These are phyloP conservation scores for Flammula alnicola DNA, from an alignment of 1,284 basidiomycete species.

Conservation along the genomic window DNA sequence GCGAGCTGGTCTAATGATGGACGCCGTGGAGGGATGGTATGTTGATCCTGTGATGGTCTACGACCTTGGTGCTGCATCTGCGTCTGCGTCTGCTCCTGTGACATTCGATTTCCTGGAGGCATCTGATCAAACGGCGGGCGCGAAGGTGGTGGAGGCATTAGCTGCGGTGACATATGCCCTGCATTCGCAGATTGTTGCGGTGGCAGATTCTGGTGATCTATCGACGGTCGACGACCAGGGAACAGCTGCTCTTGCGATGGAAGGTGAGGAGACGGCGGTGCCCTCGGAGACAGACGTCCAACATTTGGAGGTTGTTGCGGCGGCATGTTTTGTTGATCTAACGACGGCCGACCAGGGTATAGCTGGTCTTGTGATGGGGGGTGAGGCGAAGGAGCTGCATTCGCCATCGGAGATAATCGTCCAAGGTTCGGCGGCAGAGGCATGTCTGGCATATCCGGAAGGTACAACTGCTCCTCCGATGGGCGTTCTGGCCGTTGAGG, in stretches of 20 bases:
- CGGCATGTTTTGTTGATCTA: slow-evolving; percentile 18
- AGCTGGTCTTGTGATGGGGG: slow-evolving; percentile 19
- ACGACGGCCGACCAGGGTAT: slow-evolving; percentile 15
- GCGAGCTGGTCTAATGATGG: slow-evolving; percentile 4
- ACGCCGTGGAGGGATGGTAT: background rate
- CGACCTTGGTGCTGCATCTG: slow-evolving; percentile 12
- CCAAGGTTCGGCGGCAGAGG: slow-evolving; percentile 31
- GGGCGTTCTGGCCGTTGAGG: slow-evolving; percentile 41
- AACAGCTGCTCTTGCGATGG: slow-evolving; percentile 25
- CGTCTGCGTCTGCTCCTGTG: background rate
- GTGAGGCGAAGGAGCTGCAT: slow-evolving; percentile 16
- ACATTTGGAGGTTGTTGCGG: slow-evolving; percentile 7
- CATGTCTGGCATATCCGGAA: slow-evolving; percentile 39
- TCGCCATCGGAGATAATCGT: slow-evolving; percentile 30
- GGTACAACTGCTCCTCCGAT: slow-evolving; percentile 42
- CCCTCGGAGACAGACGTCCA: slow-evolving; percentile 20
- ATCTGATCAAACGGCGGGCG: slow-evolving; percentile 6
- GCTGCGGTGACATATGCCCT: slow-evolving; percentile 20
- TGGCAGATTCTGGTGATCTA: slow-evolving; percentile 15
- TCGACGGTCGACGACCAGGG: slow-evolving; percentile 17
- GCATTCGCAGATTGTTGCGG: slow-evolving; percentile 9
- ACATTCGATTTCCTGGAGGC: slow-evolving; percentile 3
- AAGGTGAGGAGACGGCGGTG: slow-evolving; percentile 8
- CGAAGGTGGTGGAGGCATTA: slow-evolving; percentile 3
- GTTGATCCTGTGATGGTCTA: slow-evolving; percentile 15